Base-by-base conservation (phyloP, 2,329 filamentous ascomycete species). In the Beauveria bassiana region DNA sequence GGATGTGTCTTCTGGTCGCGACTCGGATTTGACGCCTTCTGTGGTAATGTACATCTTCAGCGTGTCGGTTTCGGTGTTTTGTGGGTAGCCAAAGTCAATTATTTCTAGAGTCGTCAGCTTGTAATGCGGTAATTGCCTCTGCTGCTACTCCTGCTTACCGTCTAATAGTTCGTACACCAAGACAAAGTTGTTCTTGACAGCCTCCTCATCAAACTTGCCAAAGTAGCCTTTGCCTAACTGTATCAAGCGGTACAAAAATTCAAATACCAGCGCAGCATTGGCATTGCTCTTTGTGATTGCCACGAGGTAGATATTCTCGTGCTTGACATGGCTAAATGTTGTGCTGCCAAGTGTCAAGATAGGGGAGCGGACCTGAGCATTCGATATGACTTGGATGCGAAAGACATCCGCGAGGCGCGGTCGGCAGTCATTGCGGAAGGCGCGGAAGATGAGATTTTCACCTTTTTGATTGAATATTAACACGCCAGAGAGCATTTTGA, bases 31-130 rank as follows among this genome's bases (percentile, higher is more conserved):
- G 77, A 99, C 93, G 62, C 95, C 95, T 78, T 99, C 95, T 42
- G 95, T 99, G 49, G 96, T 99, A 71, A 99, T 99, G 81, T 99
- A 99, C 93, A 98, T 98, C 78, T 99, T 99, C 69, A 99, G 81
- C 18, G 95, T 98, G 74, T 99, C 95, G 59, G 93, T 96, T 78
- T 99, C 95, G 65, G 95, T 99, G 75, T 98, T 98, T 75, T 99
- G 95, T 40, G 95, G 95, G 74, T 99, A 99, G 65, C 95, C 95
- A 76, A 99, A 99, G 77, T 99, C 95, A 73, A 99, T 86, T 71
- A 99, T 97, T 78, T 99, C 95, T 95, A 68, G 22, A 6, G 53
- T 20, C 40, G 6, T 59, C 18, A 57, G 40, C 40, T 18, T 18
- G 10, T 7, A 18, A 9, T 2, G 16, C 9, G 6, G 5, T 18